Percentiles rank a stretch among this genome's conserved stretches.
phyloP scores from a whole-genome alignment of 2,329 filamentous ascomycete species.

The Cordyceps tenuipes region DNA sequence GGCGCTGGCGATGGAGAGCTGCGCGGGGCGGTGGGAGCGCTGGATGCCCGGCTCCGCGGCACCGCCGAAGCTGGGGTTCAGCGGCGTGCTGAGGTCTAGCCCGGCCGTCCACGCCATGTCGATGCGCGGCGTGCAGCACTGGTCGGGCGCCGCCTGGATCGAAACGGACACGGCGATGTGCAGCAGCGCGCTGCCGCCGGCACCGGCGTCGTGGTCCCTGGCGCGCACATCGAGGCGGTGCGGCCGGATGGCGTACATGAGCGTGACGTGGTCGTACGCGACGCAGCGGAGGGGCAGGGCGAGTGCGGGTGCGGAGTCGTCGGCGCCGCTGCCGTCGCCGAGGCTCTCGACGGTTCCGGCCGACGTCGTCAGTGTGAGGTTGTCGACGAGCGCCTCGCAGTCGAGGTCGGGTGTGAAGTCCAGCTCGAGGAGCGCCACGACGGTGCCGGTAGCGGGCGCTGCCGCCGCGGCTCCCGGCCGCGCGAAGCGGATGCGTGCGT shows the following conservation, averaged over 20 bases:
- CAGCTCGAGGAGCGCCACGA: conserved; percentile 64
- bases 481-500: conserved; percentile 65
- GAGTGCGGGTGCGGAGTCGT: conserved; percentile 33
- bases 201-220: conserved; percentile 30
- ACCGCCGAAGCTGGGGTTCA: conserved; percentile 54
- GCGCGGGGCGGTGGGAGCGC: conserved; percentile 52
- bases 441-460: conserved; percentile 46
- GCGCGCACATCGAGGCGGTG: conserved; percentile 33
- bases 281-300: conserved; percentile 52
- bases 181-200: conserved; percentile 46
- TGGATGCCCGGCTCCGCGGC: conserved; percentile 46
- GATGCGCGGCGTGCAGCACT: conserved; percentile 50
- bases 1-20: conserved; percentile 50
- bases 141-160: conserved; percentile 44
- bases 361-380: conserved; percentile 47
- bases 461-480: conserved; percentile 41
- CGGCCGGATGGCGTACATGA: conserved; percentile 24
- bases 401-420: conserved; percentile 65
- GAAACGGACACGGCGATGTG: conserved; percentile 53
- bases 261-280: conserved; percentile 60
- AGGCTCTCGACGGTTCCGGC: conserved; percentile 53
- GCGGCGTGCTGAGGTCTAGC: conserved; percentile 59
- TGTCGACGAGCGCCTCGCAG: conserved; percentile 55
- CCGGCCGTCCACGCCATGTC: conserved; percentile 59
- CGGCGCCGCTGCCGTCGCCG: too few species aligned